Evolutionary conservation across 164 flowering plant species (phyloP).

Genomic region (Annona squamosa): DNA sequence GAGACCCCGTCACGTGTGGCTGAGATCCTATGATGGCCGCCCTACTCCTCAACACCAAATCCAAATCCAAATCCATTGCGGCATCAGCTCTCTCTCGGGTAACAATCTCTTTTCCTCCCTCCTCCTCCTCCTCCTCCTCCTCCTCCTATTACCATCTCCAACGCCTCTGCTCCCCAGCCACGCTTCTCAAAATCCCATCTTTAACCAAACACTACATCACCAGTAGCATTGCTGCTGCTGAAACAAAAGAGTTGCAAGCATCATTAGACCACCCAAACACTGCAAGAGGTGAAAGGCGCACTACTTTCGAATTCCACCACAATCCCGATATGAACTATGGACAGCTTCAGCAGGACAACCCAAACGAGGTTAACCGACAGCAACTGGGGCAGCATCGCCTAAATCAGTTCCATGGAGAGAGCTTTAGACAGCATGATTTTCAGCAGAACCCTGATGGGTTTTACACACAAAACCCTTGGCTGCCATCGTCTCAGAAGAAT

Average conservation of each 20-base stretch:
- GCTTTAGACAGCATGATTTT: constrained; percentile 1
- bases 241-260: constrained; percentile 6
- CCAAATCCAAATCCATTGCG: constrained; percentile 6
- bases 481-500: not conserved
- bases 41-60: too few species aligned
- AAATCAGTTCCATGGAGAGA: not conserved
- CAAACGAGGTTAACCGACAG: not conserved
- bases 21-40: too few species aligned
- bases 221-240: constrained; percentile 13
- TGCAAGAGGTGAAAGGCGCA: not conserved
- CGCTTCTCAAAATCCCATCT: not conserved
- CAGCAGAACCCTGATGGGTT: constrained; percentile 9
- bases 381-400: not conserved
- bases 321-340: constrained; percentile 4
- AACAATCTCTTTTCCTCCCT: not conserved
- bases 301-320: constrained; percentile 4
- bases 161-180: not conserved
- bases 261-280: not conserved
- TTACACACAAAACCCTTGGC: constrained; percentile 3
- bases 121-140: not conserved
- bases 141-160: not conserved
- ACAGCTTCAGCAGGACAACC: not conserved
- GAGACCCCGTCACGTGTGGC: too few species aligned
- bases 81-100: constrained; percentile 8
- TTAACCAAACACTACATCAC: constrained; percentile 5